Evolutionary conservation across 2,329 filamentous ascomycete genomes (phyloP).

Genomic region (Sporothrix sp.): DNA sequence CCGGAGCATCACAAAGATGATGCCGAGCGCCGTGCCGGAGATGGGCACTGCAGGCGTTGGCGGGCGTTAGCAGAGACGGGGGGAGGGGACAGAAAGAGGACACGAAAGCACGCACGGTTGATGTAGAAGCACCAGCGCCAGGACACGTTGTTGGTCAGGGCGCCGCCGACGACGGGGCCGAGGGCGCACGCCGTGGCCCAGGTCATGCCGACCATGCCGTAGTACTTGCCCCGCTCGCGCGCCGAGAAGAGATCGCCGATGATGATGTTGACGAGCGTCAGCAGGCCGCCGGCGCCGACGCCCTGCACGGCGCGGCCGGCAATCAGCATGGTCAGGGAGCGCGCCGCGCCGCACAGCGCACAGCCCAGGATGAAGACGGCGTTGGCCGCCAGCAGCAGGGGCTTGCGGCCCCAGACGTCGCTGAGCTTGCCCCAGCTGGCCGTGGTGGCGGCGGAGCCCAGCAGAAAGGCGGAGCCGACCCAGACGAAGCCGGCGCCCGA

Average conservation of each 20-base stretch:
- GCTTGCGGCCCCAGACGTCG: constrained; percentile 51
- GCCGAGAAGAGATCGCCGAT: constrained; percentile 36
- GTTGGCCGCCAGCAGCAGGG: constrained; percentile 40
- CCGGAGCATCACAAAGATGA: constrained; percentile 52
- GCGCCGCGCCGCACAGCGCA: constrained; percentile 41
- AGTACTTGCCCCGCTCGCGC: constrained; percentile 20
- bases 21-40: constrained; percentile 33
- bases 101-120: constrained; percentile 31
- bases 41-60: constrained; percentile 18
- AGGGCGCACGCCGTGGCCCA: constrained; percentile 18
- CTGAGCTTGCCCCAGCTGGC: constrained; percentile 60
- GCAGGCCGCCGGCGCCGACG: constrained; percentile 45
- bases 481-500: constrained; percentile 64
- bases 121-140: constrained; percentile 65
- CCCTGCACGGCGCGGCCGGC: constrained; percentile 48
- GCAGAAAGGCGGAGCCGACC: constrained; percentile 66
- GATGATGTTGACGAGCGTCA: constrained; percentile 51
- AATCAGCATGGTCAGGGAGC: constrained; percentile 43
- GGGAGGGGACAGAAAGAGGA: background rate
- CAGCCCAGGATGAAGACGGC: constrained; percentile 46
- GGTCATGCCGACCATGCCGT: constrained; percentile 19
- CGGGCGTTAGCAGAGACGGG: background rate
- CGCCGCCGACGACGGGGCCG: constrained; percentile 18
- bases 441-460: constrained; percentile 56
- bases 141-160: constrained; percentile 16